A percentile compares a stretch with the other conserved stretches of the same genome.
Evolutionary conservation across 73 alveolate species (phyloP).

Genomic region (Paramecium primaurelia): DNA sequence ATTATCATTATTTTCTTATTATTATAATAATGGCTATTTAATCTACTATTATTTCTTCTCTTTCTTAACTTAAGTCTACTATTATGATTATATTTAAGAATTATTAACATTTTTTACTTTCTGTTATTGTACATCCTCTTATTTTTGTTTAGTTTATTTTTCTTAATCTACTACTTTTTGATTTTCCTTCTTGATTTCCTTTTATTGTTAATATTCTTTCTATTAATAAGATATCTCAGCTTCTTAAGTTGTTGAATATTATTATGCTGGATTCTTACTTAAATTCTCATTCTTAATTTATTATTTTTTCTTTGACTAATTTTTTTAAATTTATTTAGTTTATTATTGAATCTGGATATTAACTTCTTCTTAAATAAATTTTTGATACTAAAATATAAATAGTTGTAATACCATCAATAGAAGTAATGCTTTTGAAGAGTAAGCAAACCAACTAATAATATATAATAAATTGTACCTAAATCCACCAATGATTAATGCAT

Average conservation of each 20-base stretch:
- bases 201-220: neutral
- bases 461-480: neutral
- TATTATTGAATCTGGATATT: neutral
- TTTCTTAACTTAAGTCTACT: neutral
- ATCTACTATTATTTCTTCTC: neutral
- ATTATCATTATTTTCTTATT: neutral
- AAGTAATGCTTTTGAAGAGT: neutral
- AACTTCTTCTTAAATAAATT: constrained; percentile 29
- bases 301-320: neutral
- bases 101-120: neutral
- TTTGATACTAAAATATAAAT: neutral
- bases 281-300: neutral
- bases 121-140: neutral
- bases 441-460: neutral
- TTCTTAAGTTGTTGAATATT: neutral
- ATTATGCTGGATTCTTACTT: neutral
- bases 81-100: neutral
- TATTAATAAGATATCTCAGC: neutral
- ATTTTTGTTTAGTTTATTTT: neutral
- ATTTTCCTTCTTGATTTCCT: neutral
- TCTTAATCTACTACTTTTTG: neutral
- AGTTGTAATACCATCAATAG: neutral
- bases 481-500: neutral
- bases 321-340: neutral
- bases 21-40: neutral